These are phyloP conservation scores for Miscanthus sacchariflorus DNA, from an alignment of 202 grass and related monocot genomes.

Conservation along the genomic window DNA sequence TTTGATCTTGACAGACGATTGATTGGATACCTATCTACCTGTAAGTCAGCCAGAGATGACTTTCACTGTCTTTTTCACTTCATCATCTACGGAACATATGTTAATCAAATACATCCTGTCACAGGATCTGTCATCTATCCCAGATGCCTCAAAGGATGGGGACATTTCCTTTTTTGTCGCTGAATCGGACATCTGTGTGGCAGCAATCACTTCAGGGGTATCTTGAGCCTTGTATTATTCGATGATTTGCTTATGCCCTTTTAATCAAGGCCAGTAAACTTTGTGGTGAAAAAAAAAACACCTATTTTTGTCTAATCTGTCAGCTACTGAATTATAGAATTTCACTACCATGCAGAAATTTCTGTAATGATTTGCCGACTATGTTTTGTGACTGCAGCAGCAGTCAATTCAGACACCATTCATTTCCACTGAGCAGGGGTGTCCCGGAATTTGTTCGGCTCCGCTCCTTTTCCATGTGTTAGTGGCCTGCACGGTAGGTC, in stretches of 20 bases:
- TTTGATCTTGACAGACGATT: conserved; percentile 92
- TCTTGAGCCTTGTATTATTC: conserved; percentile 54
- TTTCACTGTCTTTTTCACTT: conserved; percentile 51
- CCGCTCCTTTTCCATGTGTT: conserved; percentile 34
- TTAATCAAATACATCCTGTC: conserved; percentile 48
- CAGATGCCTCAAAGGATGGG: conserved; percentile 51
- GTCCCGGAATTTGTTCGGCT: conserved; percentile 55
- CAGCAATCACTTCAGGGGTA: conserved; percentile 45
- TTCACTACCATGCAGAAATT: conserved; percentile 43
- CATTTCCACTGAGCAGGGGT: conserved; percentile 39
- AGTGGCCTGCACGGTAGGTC: conserved; percentile 47
- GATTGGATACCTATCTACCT: conserved; percentile 83
- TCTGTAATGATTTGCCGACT: conserved; percentile 55
- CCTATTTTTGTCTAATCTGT: conserved; percentile 40
- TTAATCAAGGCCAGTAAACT: conserved; percentile 47
- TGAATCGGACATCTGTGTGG: conserved; percentile 44
- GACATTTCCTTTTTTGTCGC: conserved; percentile 33
- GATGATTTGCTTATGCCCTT: conserved; percentile 34
- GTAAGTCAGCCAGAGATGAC: conserved; percentile 52
- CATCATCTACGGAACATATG: conserved; percentile 38
- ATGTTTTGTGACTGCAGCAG: conserved; percentile 53
- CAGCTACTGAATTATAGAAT: conserved; percentile 49
- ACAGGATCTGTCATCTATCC: conserved; percentile 51
- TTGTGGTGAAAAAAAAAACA: conserved; percentile 19
- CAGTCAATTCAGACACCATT: conserved; percentile 60